Evolutionary conservation across 495 filamentous ascomycete species (phyloP).

Genomic region (Cladorrhinum samala): DNA sequence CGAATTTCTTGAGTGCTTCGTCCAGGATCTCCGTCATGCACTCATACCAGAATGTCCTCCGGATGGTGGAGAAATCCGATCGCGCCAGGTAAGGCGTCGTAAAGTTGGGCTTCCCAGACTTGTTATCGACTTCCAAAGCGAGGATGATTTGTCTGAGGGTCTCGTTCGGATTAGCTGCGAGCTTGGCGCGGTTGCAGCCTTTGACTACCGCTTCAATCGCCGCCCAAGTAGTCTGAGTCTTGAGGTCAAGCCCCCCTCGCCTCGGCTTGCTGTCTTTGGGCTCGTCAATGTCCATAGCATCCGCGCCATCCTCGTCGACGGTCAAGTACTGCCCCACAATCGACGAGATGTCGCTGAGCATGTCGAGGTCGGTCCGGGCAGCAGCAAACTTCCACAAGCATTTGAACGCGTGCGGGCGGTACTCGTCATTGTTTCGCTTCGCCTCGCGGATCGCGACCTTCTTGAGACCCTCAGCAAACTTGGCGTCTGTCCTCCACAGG

Average conservation of each 20-base stretch:
- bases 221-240: conserved; percentile 28
- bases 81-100: conserved; percentile 23
- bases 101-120: conserved; percentile 1
- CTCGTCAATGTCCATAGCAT: conserved; percentile 58
- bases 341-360: conserved; percentile 59
- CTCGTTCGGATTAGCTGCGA: conserved; percentile 25
- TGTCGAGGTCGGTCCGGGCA: conserved; percentile 55
- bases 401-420: conserved; percentile 67
- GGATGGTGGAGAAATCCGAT: conserved; percentile 19
- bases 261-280: conserved; percentile 11
- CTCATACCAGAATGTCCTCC: conserved; percentile 32
- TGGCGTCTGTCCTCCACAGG: conserved; percentile 50
- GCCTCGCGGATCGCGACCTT: conserved; percentile 79
- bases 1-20: conserved; percentile 7
- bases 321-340: conserved; percentile 57
- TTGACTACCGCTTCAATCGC: conserved; percentile 36
- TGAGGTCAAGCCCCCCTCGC: conserved; percentile 28
- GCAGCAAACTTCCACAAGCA: conserved; percentile 66
- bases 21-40: conserved; percentile 26
- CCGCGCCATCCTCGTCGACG: conserved; percentile 45
- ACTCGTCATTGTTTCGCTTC: conserved; percentile 76
- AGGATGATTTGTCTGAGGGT: conserved; percentile 28
- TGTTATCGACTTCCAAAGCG: conserved; percentile 17
- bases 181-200: conserved; percentile 36
- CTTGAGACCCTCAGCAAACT: conserved; percentile 37